A percentile compares a stretch with the other conserved stretches of the same genome.
Evolutionary conservation across 2,329 filamentous ascomycete genomes (phyloP).

Genomic region (Uncinocarpus reesii): DNA sequence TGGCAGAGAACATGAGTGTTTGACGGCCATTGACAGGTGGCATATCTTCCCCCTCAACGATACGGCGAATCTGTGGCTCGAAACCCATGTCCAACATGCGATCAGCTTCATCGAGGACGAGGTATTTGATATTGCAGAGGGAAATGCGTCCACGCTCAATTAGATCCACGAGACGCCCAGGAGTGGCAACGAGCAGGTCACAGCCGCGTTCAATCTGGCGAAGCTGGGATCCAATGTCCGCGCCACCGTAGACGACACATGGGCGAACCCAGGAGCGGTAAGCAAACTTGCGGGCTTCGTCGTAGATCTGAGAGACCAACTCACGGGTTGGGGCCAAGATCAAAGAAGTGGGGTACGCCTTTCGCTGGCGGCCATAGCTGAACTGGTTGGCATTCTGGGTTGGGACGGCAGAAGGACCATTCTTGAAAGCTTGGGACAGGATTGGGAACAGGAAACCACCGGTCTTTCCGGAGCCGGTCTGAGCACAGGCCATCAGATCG

Average conservation of each 20-base stretch:
- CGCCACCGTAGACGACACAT: conserved; percentile 97
- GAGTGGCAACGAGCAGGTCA: conserved; percentile 92
- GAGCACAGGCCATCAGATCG: conserved; percentile 98
- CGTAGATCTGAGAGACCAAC: conserved; percentile 96
- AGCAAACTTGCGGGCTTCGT: conserved; percentile 93
- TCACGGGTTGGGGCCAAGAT: conserved; percentile 96
- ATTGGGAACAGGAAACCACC: conserved; percentile 99
- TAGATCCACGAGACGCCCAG: conserved; percentile 91
- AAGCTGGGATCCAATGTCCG: conserved; percentile 95
- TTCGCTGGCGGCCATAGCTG: conserved; percentile 82
- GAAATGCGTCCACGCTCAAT: conserved; percentile 98
- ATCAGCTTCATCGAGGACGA: conserved; percentile 97
- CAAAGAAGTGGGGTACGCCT: conserved; percentile 91
- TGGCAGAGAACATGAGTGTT: conserved; percentile 99
- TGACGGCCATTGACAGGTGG: conserved; percentile 71
- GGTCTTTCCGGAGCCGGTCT: conserved; percentile 99
- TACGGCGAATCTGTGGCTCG: conserved; percentile 97
- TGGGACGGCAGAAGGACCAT: conserved; percentile 65
- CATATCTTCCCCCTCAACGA: conserved; percentile 98
- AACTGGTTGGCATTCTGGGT: conserved; percentile 51
- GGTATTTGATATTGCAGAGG: conserved; percentile 96
- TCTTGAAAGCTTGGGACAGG: conserved; percentile 90
- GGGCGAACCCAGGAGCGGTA: conserved; percentile 98
- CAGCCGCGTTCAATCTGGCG: conserved; percentile 97
- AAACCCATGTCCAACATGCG: conserved; percentile 99